Evolutionary conservation across 1,284 basidiomycete genomes (phyloP).

Genomic region (Puccinia coronata): DNA sequence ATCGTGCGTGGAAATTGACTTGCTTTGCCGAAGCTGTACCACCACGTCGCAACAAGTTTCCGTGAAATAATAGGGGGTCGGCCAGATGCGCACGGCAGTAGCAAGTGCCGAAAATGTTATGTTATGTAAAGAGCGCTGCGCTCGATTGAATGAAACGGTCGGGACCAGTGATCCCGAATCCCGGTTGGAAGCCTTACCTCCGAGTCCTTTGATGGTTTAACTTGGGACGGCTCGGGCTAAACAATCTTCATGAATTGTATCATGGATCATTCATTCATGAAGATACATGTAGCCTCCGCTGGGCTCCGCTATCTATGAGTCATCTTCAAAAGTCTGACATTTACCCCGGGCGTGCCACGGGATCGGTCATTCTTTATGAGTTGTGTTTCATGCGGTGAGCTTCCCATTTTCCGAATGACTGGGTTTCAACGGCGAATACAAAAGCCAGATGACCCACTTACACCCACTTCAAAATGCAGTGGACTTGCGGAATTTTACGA

Average conservation of each 20-base stretch:
- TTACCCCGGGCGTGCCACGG: not conserved
- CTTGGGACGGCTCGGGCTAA: too few species aligned
- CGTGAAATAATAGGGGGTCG: not conserved
- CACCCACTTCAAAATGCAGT: not conserved
- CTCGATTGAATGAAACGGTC: too few species aligned
- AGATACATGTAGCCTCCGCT: too few species aligned
- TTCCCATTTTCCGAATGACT: not conserved
- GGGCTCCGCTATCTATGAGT: too few species aligned
- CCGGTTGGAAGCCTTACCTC: not conserved
- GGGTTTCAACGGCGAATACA: not conserved
- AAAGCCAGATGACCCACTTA: too few species aligned
- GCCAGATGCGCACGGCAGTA: not conserved
- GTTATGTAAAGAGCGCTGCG: too few species aligned
- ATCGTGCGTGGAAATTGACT: too few species aligned
- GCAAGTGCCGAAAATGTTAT: not conserved
- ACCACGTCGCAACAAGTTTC: conserved; percentile 2
- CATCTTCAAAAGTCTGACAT: not conserved
- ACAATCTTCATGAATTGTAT: not conserved
- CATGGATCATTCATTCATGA: not conserved
- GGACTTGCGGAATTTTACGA: too few species aligned
- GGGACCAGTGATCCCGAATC: not conserved
- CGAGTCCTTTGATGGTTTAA: too few species aligned
- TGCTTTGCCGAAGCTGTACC: not conserved
- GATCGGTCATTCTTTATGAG: not conserved
- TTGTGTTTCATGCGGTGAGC: not conserved